Evolutionary conservation across 2,329 filamentous ascomycete species (phyloP).

Genomic region (Sclerotinia glacialis): DNA sequence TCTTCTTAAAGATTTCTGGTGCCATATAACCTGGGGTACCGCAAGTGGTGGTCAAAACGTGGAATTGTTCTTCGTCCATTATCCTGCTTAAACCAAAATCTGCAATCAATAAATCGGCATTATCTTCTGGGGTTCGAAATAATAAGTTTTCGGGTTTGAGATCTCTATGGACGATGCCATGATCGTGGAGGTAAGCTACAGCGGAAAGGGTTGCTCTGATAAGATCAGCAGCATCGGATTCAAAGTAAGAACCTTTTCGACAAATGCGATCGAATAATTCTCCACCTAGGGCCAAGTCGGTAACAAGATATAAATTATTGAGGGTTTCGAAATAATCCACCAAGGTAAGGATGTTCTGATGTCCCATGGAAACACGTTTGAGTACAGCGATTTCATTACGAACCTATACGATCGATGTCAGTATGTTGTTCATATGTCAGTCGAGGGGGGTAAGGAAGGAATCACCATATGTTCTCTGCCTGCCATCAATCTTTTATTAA

Average conservation of each 20-base stretch:
- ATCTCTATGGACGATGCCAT: constrained; percentile 97
- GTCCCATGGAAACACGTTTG: constrained; percentile 97
- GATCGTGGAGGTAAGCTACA: constrained; percentile 97
- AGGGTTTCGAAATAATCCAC: constrained; percentile 99
- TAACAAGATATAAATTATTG: constrained; percentile 98
- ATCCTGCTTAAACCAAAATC: constrained; percentile 95
- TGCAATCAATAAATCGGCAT: constrained; percentile 92
- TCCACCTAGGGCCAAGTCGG: constrained; percentile 90
- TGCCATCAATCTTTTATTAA: constrained; percentile 98
- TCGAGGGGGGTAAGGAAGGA: constrained; percentile 19
- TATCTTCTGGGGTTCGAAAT: constrained; percentile 96
- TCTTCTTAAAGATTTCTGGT: constrained; percentile 98
- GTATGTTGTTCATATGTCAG: background rate
- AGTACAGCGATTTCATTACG: constrained; percentile 97
- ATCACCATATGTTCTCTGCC: constrained; percentile 95
- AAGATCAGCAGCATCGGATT: constrained; percentile 91
- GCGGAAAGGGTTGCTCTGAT: constrained; percentile 93
- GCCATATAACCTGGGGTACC: constrained; percentile 99
- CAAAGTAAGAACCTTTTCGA: constrained; percentile 97
- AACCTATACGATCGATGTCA: constrained; percentile 54
- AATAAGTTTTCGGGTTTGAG: constrained; percentile 96
- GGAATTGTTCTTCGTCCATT: constrained; percentile 99
- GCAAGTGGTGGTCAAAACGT: constrained; percentile 95
- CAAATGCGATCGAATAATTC: constrained; percentile 99
- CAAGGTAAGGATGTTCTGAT: constrained; percentile 95